A percentile compares a stretch with the other conserved stretches of the same genome.
Conservation (phyloP, 495 filamentous ascomycete genomes). For the Penicillium canescens region DNA sequence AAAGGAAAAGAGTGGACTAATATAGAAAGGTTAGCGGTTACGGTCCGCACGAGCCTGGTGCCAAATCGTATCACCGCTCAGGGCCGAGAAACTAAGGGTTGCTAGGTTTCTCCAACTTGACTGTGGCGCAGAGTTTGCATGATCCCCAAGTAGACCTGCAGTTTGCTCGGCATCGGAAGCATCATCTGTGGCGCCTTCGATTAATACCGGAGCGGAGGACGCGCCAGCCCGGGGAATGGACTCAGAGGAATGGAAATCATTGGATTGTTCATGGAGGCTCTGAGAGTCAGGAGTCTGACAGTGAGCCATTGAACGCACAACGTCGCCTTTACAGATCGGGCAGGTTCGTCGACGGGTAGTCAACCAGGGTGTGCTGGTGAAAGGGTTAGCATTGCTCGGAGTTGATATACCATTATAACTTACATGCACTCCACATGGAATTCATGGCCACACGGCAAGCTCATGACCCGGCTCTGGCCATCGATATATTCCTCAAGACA, state of each 20-base stretch:
- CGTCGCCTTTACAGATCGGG: slow-evolving; percentile 97
- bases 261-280: slow-evolving; percentile 46
- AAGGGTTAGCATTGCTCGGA: slow-evolving; percentile 14
- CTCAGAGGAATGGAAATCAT: slow-evolving; percentile 28
- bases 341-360: slow-evolving; percentile 93
- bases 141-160: slow-evolving; percentile 40
- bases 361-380: slow-evolving; percentile 90
- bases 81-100: slow-evolving; percentile 48
- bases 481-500: slow-evolving; percentile 97
- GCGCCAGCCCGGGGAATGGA: slow-evolving; percentile 29
- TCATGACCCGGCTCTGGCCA: slow-evolving; percentile 94
- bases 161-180: slow-evolving; percentile 42
- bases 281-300: slow-evolving; percentile 48
- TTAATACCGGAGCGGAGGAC: slow-evolving; percentile 50
- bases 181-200: slow-evolving; percentile 34
- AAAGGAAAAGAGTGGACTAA: slow-evolving; percentile 15
- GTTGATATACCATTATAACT: slow-evolving; percentile 42
- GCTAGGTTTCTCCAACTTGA: slow-evolving; percentile 44
- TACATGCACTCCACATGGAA: slow-evolving; percentile 99
- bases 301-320: slow-evolving; percentile 66
- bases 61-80: slow-evolving; percentile 54
- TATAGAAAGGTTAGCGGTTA: slow-evolving; percentile 33
- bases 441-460: slow-evolving; percentile 95
- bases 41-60: slow-evolving; percentile 47
- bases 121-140: slow-evolving; percentile 37